These are phyloP conservation scores for Rhizopogon sp. DNA, from an alignment of 768 basidiomycete species.

Conservation along the genomic window DNA sequence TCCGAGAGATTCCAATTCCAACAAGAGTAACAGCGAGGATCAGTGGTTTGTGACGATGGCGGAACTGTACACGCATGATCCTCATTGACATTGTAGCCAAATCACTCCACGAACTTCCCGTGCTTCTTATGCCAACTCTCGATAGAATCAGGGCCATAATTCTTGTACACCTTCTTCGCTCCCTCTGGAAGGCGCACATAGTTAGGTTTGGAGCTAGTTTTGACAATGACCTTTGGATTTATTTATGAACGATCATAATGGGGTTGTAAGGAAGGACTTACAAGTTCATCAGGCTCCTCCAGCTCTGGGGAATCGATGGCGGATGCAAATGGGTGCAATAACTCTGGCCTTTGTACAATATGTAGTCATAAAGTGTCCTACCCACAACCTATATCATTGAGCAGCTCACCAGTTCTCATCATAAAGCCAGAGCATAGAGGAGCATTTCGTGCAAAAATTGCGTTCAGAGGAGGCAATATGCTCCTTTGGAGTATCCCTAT, in stretches of 20 bases:
- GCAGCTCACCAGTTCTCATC: conserved; percentile 44
- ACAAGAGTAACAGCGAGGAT: too few species aligned
- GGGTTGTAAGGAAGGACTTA: conserved; percentile 18
- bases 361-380: neutral
- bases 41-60: too few species aligned
- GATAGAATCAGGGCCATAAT: conserved; percentile 41
- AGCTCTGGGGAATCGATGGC: conserved; percentile 61
- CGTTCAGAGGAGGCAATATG: conserved; percentile 48
- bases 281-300: conserved; percentile 45
- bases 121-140: conserved; percentile 60
- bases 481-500: conserved; percentile 50
- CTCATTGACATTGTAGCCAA: too few species aligned
- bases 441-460: conserved; percentile 60
- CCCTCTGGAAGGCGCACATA: conserved; percentile 65
- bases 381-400: neutral
- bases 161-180: conserved; percentile 39
- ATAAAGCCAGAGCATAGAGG: conserved; percentile 64
- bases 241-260: neutral
- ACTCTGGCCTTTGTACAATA: conserved; percentile 45
- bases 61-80: too few species aligned
- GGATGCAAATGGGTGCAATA: conserved; percentile 64
- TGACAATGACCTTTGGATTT: conserved; percentile 38
- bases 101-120: conserved; percentile 31
- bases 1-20: too few species aligned
- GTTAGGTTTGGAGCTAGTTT: conserved; percentile 45